Base-by-base conservation (phyloP, 768 basidiomycete species). In the Leccinum imitatum region DNA sequence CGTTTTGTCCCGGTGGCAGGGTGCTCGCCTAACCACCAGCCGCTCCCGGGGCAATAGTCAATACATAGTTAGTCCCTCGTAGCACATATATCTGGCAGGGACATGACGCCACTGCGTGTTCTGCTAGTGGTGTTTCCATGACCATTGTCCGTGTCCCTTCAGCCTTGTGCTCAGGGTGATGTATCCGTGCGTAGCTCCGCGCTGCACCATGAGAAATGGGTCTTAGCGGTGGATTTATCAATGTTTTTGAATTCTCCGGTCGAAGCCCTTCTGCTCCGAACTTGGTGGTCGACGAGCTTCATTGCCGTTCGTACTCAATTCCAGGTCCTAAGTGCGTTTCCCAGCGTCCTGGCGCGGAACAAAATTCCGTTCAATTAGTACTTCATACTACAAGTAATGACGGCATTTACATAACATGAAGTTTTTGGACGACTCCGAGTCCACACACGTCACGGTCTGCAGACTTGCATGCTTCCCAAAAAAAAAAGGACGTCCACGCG, bases 71-170 rank as follows among this genome's bases (percentile, higher is more conserved):
- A 33, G 33, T 58, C 53, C 58, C 53, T 53, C 23, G 53, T 63
- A 50, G 13, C 33, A 35, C 33, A 35, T 53, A 23, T 51, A 50
- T 59, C 47, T 48, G 5, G 17, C 58, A 61, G 67, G 58, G 65
- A 44, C 64, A 61, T 61, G 59, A 67, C 61, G 69, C 69, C 63
- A 61, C 69, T 63, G 63, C 65, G 39, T 69, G 67, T 66, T 69
- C 35, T 58, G 25, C 48, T 17, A 50, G 48, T 50, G 25, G 35
- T 61, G 19, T 53, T 54, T 54, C 53, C 59, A 50, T 50, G 25
- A 15, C 48, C 23, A 23, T 50, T 27, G 48, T 11, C 48, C 14
- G 56, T 61, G 33, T 48, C 48, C 53, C 51, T 50, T 35, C 50
- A 6, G 55, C 50, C 58, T 54, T 61, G 55, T 55, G 33, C 50